phyloP scores from a whole-genome alignment of 2,329 filamentous ascomycete genomes.

The Diplodia sapinea region DNA sequence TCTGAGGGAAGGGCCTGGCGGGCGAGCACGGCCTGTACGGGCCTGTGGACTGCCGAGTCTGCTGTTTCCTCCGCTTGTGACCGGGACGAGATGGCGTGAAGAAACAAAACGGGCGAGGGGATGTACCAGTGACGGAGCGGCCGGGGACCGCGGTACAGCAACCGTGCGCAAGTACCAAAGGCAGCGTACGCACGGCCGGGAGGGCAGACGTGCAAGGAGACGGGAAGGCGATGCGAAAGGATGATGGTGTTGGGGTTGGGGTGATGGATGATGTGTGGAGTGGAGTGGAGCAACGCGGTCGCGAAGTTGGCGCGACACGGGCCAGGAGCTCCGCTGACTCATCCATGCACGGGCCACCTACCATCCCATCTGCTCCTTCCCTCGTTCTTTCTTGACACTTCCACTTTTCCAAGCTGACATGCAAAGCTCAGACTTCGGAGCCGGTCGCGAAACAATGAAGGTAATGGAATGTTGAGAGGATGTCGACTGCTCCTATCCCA shows the following conservation, averaged over 20 bases:
- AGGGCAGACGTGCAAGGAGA: not conserved
- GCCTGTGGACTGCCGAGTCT: not conserved
- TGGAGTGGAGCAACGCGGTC: not conserved
- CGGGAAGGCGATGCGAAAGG: not conserved
- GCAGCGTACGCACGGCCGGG: not conserved
- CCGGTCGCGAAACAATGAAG: too few species aligned
- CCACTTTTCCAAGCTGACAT: not conserved
- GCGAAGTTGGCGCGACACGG: not conserved
- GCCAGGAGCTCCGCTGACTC: not conserved
- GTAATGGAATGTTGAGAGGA: too few species aligned
- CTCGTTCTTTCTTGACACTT: not conserved
- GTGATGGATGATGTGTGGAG: not conserved
- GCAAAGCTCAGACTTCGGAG: too few species aligned
- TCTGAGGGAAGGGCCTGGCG: not conserved
- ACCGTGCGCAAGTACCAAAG: not conserved
- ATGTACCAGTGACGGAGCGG: not conserved
- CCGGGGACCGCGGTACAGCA: not conserved
- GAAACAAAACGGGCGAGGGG: not conserved
- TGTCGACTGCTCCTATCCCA: too few species aligned
- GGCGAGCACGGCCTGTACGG: too few species aligned
- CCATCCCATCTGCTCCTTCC: too few species aligned
- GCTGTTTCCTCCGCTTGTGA: not conserved
- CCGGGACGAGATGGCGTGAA: not conserved
- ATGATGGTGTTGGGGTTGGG: not conserved
- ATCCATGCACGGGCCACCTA: not conserved